Percentiles rank a stretch among this genome's conserved stretches.
phyloP scores from a whole-genome alignment of 306 rosid genomes.

The Biancaea sappan region DNA sequence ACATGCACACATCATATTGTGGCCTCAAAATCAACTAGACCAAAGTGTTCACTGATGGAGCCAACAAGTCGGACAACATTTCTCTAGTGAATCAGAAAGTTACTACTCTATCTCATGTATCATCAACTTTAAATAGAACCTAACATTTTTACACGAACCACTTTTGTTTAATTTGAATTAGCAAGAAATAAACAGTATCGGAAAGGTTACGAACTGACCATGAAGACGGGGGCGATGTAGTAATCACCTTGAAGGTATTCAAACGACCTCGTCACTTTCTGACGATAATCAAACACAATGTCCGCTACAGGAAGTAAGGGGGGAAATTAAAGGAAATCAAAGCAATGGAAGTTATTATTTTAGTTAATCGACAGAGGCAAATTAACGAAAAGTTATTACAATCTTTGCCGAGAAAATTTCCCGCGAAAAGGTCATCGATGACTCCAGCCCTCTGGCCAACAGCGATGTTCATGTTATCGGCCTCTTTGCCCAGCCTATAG shows the following conservation, averaged over 20 bases:
- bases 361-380: background rate
- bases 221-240: constrained; percentile 89
- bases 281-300: constrained; percentile 96
- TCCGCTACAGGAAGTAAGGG: constrained; percentile 52
- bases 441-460: constrained; percentile 92
- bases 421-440: constrained; percentile 79
- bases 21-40: background rate
- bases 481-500: constrained; percentile 80
- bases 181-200: background rate
- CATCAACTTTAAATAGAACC: background rate
- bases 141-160: background rate
- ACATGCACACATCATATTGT: background rate
- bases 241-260: constrained; percentile 88
- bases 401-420: constrained; percentile 87
- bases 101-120: background rate
- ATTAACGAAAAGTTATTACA: constrained; percentile 42
- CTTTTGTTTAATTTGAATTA: background rate
- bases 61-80: background rate
- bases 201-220: constrained; percentile 49
- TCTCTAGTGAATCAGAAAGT: background rate
- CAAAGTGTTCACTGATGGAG: background rate
- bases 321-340: background rate
- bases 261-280: constrained; percentile 83
- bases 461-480: constrained; percentile 95
- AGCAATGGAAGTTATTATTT: background rate